Percentiles rank a stretch among this genome's conserved stretches.
phyloP scores from a whole-genome alignment of 805 yeast genomes.

The Saccharomycopsis malanga region DNA sequence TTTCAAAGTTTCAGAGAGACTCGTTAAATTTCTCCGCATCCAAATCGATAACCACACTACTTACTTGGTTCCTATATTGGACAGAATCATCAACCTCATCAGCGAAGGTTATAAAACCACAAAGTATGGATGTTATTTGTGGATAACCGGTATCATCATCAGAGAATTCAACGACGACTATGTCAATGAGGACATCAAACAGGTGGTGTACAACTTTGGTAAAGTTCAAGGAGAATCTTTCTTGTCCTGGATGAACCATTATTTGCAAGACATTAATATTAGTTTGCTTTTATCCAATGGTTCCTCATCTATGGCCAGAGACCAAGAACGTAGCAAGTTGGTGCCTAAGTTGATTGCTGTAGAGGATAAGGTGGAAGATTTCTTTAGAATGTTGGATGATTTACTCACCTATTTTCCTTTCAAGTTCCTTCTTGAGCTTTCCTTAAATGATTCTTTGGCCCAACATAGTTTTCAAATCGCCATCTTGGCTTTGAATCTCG shows the following conservation, averaged over 20 bases:
- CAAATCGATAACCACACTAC: slow-evolving; percentile 56
- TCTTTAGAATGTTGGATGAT: slow-evolving; percentile 72
- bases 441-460: slow-evolving; percentile 30
- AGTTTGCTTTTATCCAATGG: background rate
- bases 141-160: slow-evolving; percentile 81
- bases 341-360: slow-evolving; percentile 23
- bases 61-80: slow-evolving; percentile 51
- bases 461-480: slow-evolving; percentile 53
- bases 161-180: slow-evolving; percentile 61
- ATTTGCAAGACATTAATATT: slow-evolving; percentile 6
- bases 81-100: slow-evolving; percentile 57
- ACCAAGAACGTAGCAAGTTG: slow-evolving; percentile 1
- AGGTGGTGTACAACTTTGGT: slow-evolving; percentile 69
- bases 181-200: slow-evolving; percentile 40
- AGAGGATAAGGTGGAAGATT: slow-evolving; percentile 78
- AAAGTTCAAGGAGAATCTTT: slow-evolving; percentile 16
- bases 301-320: background rate
- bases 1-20: slow-evolving; percentile 63
- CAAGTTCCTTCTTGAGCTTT: slow-evolving; percentile 30
- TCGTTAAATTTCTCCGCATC: slow-evolving; percentile 59
- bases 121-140: slow-evolving; percentile 74
- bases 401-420: slow-evolving; percentile 61
- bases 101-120: slow-evolving; percentile 64
- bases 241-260: slow-evolving; percentile 12
- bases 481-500: slow-evolving; percentile 45